Evolutionary conservation across 768 basidiomycete genomes (phyloP).

Genomic region (Panus rudis): DNA sequence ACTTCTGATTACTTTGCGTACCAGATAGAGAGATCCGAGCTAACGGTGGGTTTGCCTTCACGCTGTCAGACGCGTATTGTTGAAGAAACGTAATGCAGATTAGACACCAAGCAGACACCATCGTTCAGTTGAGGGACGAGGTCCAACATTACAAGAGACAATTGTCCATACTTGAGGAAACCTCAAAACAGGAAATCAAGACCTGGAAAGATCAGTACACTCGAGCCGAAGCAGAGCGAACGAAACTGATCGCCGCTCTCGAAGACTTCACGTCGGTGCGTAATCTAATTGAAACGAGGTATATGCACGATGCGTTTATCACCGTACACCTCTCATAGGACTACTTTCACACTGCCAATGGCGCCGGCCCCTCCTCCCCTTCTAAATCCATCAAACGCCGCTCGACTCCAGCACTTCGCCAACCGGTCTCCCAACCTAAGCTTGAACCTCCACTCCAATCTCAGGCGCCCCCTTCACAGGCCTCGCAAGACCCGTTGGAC

Average conservation of each 20-base stretch:
- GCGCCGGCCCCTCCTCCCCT: not conserved
- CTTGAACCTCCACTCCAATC: slow-evolving; percentile 8
- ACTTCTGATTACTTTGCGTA: slow-evolving; percentile 9
- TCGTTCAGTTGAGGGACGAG: slow-evolving; percentile 57
- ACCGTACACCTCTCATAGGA: no score
- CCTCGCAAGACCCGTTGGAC: no score
- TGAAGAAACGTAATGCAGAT: slow-evolving; percentile 32
- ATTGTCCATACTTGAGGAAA: slow-evolving; percentile 38
- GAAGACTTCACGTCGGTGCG: no score
- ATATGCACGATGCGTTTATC: no score
- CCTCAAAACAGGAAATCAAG: slow-evolving; percentile 40
- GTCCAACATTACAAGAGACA: slow-evolving; percentile 70
- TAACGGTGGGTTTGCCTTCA: slow-evolving; percentile 36
- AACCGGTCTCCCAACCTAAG: not conserved
- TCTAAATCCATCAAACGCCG: not conserved
- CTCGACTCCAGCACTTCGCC: slow-evolving; percentile 1
- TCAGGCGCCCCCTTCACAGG: not conserved
- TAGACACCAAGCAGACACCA: slow-evolving; percentile 52
- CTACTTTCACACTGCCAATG: no score
- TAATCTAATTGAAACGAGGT: no score
- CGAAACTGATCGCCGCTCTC: slow-evolving; percentile 44
- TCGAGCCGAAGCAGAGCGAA: slow-evolving; percentile 65
- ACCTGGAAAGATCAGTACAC: slow-evolving; percentile 81
- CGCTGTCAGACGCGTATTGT: not conserved
- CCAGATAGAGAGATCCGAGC: slow-evolving; percentile 49